phyloP scores from a whole-genome alignment of 306 rosid genomes.

The Acacia crassicarpa region DNA sequence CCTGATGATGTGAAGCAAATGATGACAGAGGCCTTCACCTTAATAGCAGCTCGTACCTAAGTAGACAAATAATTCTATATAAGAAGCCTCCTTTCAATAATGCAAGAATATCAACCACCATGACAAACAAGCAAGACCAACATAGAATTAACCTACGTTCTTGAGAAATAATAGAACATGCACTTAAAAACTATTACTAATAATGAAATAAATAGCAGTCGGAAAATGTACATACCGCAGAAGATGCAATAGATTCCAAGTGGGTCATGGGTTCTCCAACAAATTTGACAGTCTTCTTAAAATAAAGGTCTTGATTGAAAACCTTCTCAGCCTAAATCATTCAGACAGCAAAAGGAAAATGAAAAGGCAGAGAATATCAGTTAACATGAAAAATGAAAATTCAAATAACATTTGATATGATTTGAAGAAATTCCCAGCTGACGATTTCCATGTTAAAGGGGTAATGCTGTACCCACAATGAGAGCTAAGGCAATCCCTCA shows the following conservation, averaged over 20 bases:
- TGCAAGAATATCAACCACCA: conserved; percentile 20
- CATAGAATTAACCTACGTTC: not conserved
- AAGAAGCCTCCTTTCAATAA: conserved; percentile 24
- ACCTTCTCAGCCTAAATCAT: conserved; percentile 78
- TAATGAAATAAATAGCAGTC: conserved; percentile 9
- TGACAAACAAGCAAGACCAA: conserved; percentile 25
- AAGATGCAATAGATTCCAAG: conserved; percentile 98
- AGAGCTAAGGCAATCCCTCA: conserved; percentile 20
- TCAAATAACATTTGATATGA: conserved; percentile 2
- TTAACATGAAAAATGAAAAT: conserved; percentile 26
- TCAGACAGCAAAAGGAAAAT: conserved; percentile 2
- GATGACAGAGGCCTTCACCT: conserved; percentile 96
- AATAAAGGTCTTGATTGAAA: conserved; percentile 93
- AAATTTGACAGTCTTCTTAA: conserved; percentile 87
- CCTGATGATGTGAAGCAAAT: conserved; percentile 99
- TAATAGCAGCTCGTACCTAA: conserved; percentile 97
- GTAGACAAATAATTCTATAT: conserved; percentile 15
- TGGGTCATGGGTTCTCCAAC: conserved; percentile 99
- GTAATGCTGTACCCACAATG: not conserved
- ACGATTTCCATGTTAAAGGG: conserved; percentile 6
- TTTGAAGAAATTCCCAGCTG: conserved; percentile 17
- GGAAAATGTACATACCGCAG: conserved; percentile 64
- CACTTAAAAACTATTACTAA: conserved; percentile 16
- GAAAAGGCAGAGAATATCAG: conserved; percentile 31
- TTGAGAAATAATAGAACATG: not conserved